Evolutionary conservation across 306 rosid genomes (phyloP).

Genomic region (Mimosa pudica): DNA sequence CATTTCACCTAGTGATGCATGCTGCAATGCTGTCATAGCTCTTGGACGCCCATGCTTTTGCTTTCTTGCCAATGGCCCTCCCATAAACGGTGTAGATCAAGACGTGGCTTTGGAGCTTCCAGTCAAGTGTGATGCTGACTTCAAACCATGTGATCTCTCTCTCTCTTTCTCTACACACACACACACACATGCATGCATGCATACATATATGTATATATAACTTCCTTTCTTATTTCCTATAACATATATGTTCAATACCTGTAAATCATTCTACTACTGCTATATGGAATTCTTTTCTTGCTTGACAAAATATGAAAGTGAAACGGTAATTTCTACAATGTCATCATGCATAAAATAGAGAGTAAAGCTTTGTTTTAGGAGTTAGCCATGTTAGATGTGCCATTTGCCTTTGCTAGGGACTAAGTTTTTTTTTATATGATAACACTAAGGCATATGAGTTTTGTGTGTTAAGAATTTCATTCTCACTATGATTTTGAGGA

Average conservation of each 20-base stretch:
- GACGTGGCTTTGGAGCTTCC: conserved; percentile 68
- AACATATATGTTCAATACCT: neutral
- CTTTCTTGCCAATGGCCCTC: conserved; percentile 57
- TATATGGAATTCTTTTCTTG: neutral
- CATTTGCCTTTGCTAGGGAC: neutral
- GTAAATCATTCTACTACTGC: neutral
- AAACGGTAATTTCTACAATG: neutral
- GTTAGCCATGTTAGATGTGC: neutral
- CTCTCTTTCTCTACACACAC: neutral
- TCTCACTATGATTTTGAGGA: neutral
- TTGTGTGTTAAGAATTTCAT: neutral
- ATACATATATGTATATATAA: too few species aligned
- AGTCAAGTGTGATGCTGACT: conserved; percentile 55
- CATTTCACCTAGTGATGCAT: conserved; percentile 51
- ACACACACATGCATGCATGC: too few species aligned
- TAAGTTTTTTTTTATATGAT: neutral
- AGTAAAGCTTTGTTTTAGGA: neutral
- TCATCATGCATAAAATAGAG: neutral
- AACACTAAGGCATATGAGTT: too few species aligned
- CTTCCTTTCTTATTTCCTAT: too few species aligned
- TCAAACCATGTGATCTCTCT: conserved; percentile 59
- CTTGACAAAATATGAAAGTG: neutral
- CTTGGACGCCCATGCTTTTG: conserved; percentile 72
- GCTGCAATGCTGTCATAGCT: conserved; percentile 58
- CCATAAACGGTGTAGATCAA: conserved; percentile 63